phyloP scores from a whole-genome alignment of 2,329 filamentous ascomycete genomes.

The Epichloe aotearoae region DNA sequence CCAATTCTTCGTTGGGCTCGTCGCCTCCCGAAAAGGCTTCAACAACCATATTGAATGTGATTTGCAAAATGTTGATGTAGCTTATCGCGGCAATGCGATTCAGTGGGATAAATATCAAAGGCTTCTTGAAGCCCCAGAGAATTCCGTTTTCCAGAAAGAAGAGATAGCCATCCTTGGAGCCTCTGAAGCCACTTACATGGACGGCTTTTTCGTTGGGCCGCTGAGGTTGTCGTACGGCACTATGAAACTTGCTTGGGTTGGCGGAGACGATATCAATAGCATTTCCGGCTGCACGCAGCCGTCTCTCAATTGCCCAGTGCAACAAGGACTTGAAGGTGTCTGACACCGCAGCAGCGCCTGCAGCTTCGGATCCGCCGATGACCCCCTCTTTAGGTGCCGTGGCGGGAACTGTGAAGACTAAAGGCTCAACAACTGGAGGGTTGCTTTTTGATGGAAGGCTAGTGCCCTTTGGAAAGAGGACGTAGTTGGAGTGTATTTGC shows the following conservation, averaged over 20 bases:
- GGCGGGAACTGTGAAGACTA: conserved; percentile 51
- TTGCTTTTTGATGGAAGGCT: conserved; percentile 37
- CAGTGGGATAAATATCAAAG: conserved; percentile 49
- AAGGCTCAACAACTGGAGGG: conserved; percentile 35
- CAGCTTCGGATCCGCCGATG: conserved; percentile 36
- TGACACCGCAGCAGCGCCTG: conserved; percentile 37
- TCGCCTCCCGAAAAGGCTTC: conserved; percentile 40
- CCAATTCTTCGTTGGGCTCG: conserved; percentile 44
- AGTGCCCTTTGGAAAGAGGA: conserved; percentile 45
- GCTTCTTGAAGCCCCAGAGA: conserved; percentile 59
- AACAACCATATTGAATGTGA: conserved; percentile 55
- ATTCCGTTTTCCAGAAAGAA: conserved; percentile 56
- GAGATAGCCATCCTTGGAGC: conserved; percentile 54
- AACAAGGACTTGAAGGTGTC: conserved; percentile 47
- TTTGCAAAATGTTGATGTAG: conserved; percentile 53
- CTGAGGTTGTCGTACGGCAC: conserved; percentile 41
- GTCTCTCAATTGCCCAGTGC: conserved; percentile 44
- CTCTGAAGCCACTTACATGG: conserved; percentile 52
- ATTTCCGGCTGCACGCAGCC: conserved; percentile 36
- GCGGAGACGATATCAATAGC: conserved; percentile 35
- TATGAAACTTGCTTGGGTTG: conserved; percentile 44
- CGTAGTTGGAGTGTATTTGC: conserved; percentile 52
- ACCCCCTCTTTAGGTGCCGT: conserved; percentile 47
- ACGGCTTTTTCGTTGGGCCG: conserved; percentile 49
- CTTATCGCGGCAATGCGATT: conserved; percentile 48